Evolutionary conservation across 208 protist species (phyloP).

Genomic region (Sergeia podlipaevii): DNA sequence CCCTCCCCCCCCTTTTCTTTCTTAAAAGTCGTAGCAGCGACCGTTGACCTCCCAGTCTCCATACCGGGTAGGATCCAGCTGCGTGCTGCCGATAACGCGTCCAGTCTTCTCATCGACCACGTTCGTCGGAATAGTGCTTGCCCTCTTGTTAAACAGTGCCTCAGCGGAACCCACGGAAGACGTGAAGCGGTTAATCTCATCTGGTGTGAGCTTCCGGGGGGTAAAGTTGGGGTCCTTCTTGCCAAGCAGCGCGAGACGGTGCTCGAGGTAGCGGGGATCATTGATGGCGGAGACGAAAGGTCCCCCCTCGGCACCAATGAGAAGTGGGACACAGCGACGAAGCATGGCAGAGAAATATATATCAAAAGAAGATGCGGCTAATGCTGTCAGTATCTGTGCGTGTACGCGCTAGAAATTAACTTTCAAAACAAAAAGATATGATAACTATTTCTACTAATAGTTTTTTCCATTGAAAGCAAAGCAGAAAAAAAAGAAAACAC

Average conservation of each 20-base stretch:
- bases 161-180: constrained; percentile 76
- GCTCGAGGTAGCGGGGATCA: constrained; percentile 77
- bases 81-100: constrained; percentile 75
- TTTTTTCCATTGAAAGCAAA: background rate
- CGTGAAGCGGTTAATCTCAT: constrained; percentile 81
- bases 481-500: constrained; percentile 10
- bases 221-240: constrained; percentile 48
- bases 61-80: constrained; percentile 81
- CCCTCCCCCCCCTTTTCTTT: background rate
- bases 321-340: constrained; percentile 41
- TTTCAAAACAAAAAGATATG: background rate
- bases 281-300: constrained; percentile 73
- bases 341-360: too few species aligned
- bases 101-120: constrained; percentile 85
- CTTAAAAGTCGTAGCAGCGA: constrained; percentile 85
- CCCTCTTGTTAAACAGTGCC: constrained; percentile 83
- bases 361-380: too few species aligned
- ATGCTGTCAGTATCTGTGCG: too few species aligned
- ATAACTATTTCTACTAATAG: background rate
- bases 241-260: constrained; percentile 76
- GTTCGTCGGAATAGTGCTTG: constrained; percentile 70
- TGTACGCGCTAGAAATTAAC: background rate
- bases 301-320: constrained; percentile 71
- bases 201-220: constrained; percentile 49
- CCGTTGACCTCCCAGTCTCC: constrained; percentile 90